A percentile compares a stretch with the other conserved stretches of the same genome.
phyloP scores from a whole-genome alignment of 164 flowering plant genomes.

The Akebia trifoliata region DNA sequence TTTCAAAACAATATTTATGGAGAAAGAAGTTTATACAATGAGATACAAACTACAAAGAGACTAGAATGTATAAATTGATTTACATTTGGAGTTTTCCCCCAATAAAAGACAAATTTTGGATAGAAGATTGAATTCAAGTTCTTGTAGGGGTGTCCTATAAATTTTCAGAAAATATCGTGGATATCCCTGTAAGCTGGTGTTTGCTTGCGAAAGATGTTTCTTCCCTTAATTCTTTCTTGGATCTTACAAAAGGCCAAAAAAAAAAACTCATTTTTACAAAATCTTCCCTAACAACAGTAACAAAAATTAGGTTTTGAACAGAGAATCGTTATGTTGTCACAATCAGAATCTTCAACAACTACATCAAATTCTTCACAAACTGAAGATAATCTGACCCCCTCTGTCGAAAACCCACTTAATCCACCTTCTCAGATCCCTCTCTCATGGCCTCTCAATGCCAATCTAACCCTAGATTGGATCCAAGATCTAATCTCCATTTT shows the following conservation, averaged over 20 bases:
- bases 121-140: not conserved
- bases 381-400: not conserved
- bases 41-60: no score
- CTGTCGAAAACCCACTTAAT: conserved; percentile 7
- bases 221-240: not conserved
- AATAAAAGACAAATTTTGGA: not conserved
- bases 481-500: conserved; percentile 41
- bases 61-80: not conserved
- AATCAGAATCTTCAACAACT: conserved; percentile 13
- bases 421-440: conserved; percentile 36
- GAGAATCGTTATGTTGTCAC: conserved; percentile 3
- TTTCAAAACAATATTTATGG: no score
- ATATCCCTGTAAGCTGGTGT: not conserved
- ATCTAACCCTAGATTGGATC: conserved; percentile 58
- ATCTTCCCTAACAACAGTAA: not conserved
- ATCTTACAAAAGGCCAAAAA: not conserved
- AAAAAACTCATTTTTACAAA: not conserved
- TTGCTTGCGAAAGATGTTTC: not conserved
- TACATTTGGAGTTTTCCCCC: not conserved
- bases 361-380: conserved; percentile 10
- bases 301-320: not conserved
- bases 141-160: not conserved
- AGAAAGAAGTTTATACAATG: no score
- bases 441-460: conserved; percentile 59
- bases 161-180: not conserved